These are phyloP conservation scores for Podospora appendiculata DNA, from an alignment of 495 filamentous ascomycete genomes.

Conservation along the genomic window DNA sequence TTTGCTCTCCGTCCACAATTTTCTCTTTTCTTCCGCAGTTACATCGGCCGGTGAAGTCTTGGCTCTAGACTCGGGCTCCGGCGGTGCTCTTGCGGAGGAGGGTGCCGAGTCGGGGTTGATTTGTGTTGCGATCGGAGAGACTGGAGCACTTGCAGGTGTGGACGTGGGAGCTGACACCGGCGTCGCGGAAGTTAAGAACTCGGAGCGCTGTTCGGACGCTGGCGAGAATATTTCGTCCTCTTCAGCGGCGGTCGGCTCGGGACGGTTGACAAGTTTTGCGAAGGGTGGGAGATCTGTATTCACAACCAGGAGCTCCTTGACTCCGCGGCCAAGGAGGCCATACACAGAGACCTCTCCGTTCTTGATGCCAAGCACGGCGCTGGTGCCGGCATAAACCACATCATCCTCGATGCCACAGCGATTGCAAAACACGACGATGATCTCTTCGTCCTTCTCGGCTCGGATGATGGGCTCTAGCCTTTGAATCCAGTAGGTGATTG, in stretches of 20 bases:
- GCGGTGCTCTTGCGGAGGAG: background rate
- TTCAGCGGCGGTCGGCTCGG: conserved; percentile 1
- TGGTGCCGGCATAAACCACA: conserved; percentile 81
- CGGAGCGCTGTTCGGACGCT: background rate
- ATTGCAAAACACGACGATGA: conserved; percentile 80
- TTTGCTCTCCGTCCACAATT: background rate
- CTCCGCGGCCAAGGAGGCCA: conserved; percentile 55
- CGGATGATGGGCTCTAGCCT: conserved; percentile 67
- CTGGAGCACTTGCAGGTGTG: background rate
- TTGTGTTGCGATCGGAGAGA: background rate
- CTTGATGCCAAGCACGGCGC: conserved; percentile 68
- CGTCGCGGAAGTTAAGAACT: background rate
- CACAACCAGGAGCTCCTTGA: conserved; percentile 58
- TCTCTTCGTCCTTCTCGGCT: conserved; percentile 47
- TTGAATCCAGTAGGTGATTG: conserved; percentile 80
- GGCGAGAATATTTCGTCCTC: conserved; percentile 1
- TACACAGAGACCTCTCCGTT: conserved; percentile 59
- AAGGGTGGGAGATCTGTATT: conserved; percentile 39
- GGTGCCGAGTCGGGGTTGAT: background rate
- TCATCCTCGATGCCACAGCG: conserved; percentile 65
- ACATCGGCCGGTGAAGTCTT: background rate
- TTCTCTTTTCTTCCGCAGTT: background rate
- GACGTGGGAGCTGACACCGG: background rate
- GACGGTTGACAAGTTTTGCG: conserved; percentile 17
- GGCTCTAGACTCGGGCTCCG: background rate